Evolutionary conservation across 2,329 filamentous ascomycete species (phyloP).

Genomic region (Purpureocillium lavendulum): DNA sequence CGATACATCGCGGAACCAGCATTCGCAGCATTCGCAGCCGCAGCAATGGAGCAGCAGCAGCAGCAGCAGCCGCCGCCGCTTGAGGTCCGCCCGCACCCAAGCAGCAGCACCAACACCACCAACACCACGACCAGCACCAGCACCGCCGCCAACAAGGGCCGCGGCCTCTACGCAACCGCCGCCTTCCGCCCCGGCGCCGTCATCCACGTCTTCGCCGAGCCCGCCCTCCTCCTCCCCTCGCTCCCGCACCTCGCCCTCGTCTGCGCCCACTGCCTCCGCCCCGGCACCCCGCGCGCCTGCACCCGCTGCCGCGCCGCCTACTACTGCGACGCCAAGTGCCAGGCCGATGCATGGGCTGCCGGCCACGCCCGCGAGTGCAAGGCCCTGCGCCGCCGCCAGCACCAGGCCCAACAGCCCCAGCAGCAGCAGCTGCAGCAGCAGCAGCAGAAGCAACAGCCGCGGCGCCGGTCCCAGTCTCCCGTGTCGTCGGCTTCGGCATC

Average conservation of each 20-base stretch:
- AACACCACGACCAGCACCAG: not conserved
- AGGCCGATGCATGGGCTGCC: conserved; percentile 42
- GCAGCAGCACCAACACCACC: not conserved
- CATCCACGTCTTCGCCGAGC: conserved; percentile 33
- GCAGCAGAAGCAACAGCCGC: too few relatives aligned
- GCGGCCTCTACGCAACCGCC: conserved; percentile 34
- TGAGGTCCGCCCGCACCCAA: too few relatives aligned
- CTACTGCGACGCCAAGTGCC: conserved; percentile 48
- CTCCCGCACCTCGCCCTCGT: conserved; percentile 28
- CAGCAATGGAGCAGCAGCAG: too few relatives aligned
- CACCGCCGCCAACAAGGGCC: conserved; percentile 26
- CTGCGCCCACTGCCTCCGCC: conserved; percentile 42
- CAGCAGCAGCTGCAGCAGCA: too few relatives aligned
- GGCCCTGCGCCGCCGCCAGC: conserved; percentile 24
- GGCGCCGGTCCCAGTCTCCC: too few relatives aligned
- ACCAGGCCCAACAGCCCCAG: too few relatives aligned
- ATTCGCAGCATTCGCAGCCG: too few relatives aligned
- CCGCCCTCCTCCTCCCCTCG: conserved; percentile 38
- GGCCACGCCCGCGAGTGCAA: conserved; percentile 49
- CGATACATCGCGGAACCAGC: too few relatives aligned
- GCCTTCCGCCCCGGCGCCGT: conserved; percentile 34
- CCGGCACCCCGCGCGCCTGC: conserved; percentile 30
- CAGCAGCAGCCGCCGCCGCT: too few relatives aligned
- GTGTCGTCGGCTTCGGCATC: too few relatives aligned
- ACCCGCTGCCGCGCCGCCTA: conserved; percentile 42